phyloP scores from a whole-genome alignment of 2,329 filamentous ascomycete genomes.

The Exophiala lecanii-corni region DNA sequence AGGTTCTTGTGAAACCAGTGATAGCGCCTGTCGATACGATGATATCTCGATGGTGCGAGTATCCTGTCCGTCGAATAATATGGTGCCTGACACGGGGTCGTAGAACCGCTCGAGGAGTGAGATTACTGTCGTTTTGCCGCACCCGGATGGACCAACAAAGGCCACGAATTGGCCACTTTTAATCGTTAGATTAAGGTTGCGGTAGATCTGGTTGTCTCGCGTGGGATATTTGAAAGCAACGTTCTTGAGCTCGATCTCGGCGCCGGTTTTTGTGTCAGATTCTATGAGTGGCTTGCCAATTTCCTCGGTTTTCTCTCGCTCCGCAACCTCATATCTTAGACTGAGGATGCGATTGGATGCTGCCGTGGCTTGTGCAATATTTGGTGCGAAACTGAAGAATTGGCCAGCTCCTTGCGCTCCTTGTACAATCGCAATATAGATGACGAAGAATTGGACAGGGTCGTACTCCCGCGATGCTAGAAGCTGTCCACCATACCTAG shows the following conservation, averaged over 20 bases:
- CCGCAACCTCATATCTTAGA: constrained; percentile 20
- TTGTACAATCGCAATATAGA: constrained; percentile 63
- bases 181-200: constrained; percentile 32
- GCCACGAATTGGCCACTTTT: constrained; percentile 41
- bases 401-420: constrained; percentile 64
- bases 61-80: constrained; percentile 34
- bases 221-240: constrained; percentile 37
- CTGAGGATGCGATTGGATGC: constrained; percentile 36
- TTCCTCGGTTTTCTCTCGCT: constrained; percentile 32
- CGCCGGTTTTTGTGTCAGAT: constrained; percentile 21
- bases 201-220: constrained; percentile 30
- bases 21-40: constrained; percentile 32
- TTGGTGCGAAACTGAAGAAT: constrained; percentile 63
- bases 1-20: constrained; percentile 42
- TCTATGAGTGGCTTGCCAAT: constrained; percentile 48
- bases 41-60: constrained; percentile 29
- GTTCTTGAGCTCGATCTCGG: constrained; percentile 31
- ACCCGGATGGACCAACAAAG: constrained; percentile 46
- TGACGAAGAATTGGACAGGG: constrained; percentile 49
- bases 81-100: constrained; percentile 36
- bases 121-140: constrained; percentile 45
- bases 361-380: constrained; percentile 36
- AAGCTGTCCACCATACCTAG: constrained; percentile 62
- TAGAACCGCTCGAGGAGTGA: constrained; percentile 47
- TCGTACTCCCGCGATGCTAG: constrained; percentile 49